A percentile compares a stretch with the other conserved stretches of the same genome.
Conservation (phyloP, 1,139 yeast genomes). For the Fermentozyma sake region DNA sequence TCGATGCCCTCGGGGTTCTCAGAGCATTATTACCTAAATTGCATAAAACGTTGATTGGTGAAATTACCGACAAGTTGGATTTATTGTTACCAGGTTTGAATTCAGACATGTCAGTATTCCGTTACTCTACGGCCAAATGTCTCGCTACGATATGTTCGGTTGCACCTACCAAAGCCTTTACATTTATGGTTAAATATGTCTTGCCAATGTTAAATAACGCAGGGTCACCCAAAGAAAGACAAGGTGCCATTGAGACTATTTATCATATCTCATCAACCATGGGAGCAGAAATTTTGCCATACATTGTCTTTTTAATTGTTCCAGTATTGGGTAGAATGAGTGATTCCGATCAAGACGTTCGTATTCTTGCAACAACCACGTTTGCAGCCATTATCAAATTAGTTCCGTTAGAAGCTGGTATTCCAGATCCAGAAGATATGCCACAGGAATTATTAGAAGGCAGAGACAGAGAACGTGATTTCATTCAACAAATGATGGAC, state of each 20-base stretch:
- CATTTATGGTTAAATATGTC: constrained; percentile 70
- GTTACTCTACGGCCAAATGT: constrained; percentile 90
- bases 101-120: constrained; percentile 70
- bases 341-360: constrained; percentile 86
- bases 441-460: constrained; percentile 81
- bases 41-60: constrained; percentile 43
- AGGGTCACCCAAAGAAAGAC: constrained; percentile 70
- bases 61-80: constrained; percentile 45
- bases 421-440: constrained; percentile 92
- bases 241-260: constrained; percentile 90
- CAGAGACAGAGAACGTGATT: constrained; percentile 90
- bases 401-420: constrained; percentile 96
- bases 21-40: constrained; percentile 70
- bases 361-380: constrained; percentile 88
- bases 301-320: constrained; percentile 90
- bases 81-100: constrained; percentile 58
- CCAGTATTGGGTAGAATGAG: constrained; percentile 98
- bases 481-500: constrained; percentile 97
- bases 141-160: constrained; percentile 79
- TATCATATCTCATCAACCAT: constrained; percentile 80
- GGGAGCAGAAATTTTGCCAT: constrained; percentile 90
- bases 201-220: constrained; percentile 82
- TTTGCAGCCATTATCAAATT: constrained; percentile 94
- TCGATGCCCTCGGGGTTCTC: constrained; percentile 82
- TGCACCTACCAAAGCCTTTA: constrained; percentile 69